phyloP scores from a whole-genome alignment of 495 filamentous ascomycete species.

The Glonium stellatum region DNA sequence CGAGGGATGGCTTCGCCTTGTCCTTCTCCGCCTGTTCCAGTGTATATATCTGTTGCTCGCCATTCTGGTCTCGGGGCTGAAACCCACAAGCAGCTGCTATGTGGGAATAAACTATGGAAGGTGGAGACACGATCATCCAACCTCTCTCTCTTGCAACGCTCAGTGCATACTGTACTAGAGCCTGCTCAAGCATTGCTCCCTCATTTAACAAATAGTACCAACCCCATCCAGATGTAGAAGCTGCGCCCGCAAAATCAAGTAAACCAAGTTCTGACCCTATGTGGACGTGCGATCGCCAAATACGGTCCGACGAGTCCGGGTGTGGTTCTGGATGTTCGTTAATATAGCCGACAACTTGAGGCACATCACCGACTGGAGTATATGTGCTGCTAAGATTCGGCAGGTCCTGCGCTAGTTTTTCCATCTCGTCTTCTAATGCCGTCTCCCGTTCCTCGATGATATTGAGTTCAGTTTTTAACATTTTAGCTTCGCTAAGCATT shows the following conservation, averaged over 20 bases:
- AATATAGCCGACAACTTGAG: conserved; percentile 58
- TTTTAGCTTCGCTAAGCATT: conserved; percentile 58
- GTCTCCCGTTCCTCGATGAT: conserved; percentile 54
- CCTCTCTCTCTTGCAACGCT: conserved; percentile 59
- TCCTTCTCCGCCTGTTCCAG: conserved; percentile 58
- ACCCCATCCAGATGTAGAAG: conserved; percentile 80
- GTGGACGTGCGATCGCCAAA: conserved; percentile 66
- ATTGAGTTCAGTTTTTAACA: conserved; percentile 59
- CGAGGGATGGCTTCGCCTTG: conserved; percentile 57
- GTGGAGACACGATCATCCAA: conserved; percentile 72
- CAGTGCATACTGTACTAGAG: conserved; percentile 79
- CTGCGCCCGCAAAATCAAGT: conserved; percentile 76
- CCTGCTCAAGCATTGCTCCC: conserved; percentile 84
- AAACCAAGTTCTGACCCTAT: conserved; percentile 74
- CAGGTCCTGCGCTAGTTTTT: conserved; percentile 65
- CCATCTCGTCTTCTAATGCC: conserved; percentile 57
- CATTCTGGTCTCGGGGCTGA: conserved; percentile 81
- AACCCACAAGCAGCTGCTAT: conserved; percentile 88
- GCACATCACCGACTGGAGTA: conserved; percentile 64
- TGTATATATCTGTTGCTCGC: conserved; percentile 83
- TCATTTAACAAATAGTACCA: conserved; percentile 94
- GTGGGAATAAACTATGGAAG: conserved; percentile 86
- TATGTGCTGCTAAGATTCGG: conserved; percentile 76
- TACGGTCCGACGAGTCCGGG: conserved; percentile 43
- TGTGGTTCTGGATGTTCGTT: conserved; percentile 61